Evolutionary conservation across 2,329 filamentous ascomycete species (phyloP).

Genomic region (Arachnomyces sp.): DNA sequence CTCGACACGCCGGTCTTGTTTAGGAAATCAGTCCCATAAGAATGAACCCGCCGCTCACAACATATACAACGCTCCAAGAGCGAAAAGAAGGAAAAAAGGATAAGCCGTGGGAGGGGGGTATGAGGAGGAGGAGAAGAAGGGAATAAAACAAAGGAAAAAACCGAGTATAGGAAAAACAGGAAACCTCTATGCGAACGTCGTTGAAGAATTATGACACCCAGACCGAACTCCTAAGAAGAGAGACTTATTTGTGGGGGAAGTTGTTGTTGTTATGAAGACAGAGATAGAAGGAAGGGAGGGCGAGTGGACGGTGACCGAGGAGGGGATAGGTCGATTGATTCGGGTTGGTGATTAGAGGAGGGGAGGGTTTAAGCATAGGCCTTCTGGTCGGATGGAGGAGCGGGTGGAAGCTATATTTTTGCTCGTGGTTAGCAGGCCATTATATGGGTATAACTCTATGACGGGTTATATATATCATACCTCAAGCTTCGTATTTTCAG

Average conservation of each 20-base stretch:
- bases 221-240: conserved; percentile 34
- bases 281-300: conserved; percentile 14
- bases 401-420: conserved; percentile 25
- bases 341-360: too few species aligned
- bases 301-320: too few species aligned
- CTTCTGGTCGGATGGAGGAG: conserved; percentile 28
- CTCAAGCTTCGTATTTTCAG: conserved; percentile 77
- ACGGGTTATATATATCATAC: conserved; percentile 33
- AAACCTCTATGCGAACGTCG: background rate
- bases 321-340: conserved; percentile 11
- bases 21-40: conserved; percentile 5
- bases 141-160: background rate
- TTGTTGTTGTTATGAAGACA: conserved; percentile 16
- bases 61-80: conserved; percentile 22
- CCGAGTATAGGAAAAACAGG: background rate
- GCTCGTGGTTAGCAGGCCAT: too few species aligned
- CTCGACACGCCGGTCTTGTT: background rate
- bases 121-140: conserved; percentile 14
- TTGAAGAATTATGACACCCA: conserved; percentile 20
- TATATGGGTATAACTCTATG: too few species aligned
- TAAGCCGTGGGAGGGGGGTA: conserved; percentile 1
- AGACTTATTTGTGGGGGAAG: conserved; percentile 14
- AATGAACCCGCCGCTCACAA: conserved; percentile 18
- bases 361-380: conserved; percentile 24
- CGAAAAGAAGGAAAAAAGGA: conserved; percentile 20